These are phyloP conservation scores for Saccharata proteae DNA, from an alignment of 2,329 filamentous ascomycete genomes.

Conservation along the genomic window DNA sequence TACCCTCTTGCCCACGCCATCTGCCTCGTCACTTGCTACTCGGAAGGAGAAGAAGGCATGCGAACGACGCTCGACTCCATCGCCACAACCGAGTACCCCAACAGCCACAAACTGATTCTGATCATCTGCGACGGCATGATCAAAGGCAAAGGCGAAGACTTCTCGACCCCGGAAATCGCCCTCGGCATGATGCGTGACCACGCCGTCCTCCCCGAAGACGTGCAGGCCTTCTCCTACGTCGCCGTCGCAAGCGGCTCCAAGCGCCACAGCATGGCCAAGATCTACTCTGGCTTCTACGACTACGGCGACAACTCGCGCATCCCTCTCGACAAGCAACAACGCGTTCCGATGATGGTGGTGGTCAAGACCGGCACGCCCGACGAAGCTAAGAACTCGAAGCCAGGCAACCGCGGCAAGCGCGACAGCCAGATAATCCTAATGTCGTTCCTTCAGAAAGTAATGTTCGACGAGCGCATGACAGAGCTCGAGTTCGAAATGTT, in stretches of 20 bases:
- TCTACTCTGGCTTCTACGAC: constrained; percentile 96
- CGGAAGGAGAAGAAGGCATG: constrained; percentile 84
- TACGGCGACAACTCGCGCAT: constrained; percentile 75
- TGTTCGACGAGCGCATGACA: constrained; percentile 99
- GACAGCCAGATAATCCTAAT: constrained; percentile 99
- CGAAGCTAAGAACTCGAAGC: constrained; percentile 69
- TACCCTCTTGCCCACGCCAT: constrained; percentile 89
- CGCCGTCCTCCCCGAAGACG: constrained; percentile 65
- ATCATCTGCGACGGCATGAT: constrained; percentile 96
- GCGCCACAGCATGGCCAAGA: constrained; percentile 98
- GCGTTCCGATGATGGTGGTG: constrained; percentile 93
- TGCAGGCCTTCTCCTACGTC: constrained; percentile 87
- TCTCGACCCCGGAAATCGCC: constrained; percentile 81
- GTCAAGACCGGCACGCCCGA: constrained; percentile 93
- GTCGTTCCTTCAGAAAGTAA: constrained; percentile 99
- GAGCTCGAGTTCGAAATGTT: constrained; percentile 99
- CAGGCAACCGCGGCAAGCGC: constrained; percentile 94
- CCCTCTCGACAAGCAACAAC: constrained; percentile 77
- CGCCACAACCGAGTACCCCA: constrained; percentile 95
- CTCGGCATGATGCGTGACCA: constrained; percentile 92
- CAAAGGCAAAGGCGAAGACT: constrained; percentile 80
- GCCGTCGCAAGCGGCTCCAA: constrained; percentile 92
- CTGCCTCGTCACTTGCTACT: constrained; percentile 93
- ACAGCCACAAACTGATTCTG: constrained; percentile 95
- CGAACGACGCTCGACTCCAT: constrained; percentile 92